These are phyloP conservation scores for Phytophthora ohioensis DNA, from an alignment of 352 stramenopile genomes.

Conservation along the genomic window DNA sequence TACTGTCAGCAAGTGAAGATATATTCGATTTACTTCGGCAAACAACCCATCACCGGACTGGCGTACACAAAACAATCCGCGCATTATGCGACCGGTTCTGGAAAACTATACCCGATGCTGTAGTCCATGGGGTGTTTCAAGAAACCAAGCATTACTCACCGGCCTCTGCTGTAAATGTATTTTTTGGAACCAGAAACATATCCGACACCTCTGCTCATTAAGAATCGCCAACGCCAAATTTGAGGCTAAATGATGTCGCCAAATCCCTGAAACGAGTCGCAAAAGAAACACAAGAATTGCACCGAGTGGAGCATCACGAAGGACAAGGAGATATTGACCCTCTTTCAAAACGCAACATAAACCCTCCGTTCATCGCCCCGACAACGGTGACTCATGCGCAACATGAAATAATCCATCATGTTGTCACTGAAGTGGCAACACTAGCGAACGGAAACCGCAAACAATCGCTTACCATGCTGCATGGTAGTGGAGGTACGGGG, in stretches of 20 bases:
- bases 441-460: background rate
- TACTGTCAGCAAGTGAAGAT: background rate
- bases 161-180: background rate
- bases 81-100: background rate
- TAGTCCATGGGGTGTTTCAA: no score
- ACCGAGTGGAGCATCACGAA: background rate
- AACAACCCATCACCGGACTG: background rate
- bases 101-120: background rate
- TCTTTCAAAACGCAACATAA: background rate
- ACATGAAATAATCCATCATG: background rate
- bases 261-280: background rate
- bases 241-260: background rate
- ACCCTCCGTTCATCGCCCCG: background rate
- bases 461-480: conserved; percentile 2
- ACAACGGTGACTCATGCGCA: background rate
- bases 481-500: background rate
- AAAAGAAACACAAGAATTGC: background rate
- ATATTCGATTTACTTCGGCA: background rate
- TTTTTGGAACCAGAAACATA: background rate
- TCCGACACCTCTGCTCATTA: no score
- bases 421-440: background rate
- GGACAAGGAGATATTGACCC: background rate
- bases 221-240: background rate
- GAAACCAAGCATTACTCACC: background rate
- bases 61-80: background rate